Base-by-base conservation (phyloP, 2,329 filamentous ascomycete species). In the Coniochaeta prunicola region DNA sequence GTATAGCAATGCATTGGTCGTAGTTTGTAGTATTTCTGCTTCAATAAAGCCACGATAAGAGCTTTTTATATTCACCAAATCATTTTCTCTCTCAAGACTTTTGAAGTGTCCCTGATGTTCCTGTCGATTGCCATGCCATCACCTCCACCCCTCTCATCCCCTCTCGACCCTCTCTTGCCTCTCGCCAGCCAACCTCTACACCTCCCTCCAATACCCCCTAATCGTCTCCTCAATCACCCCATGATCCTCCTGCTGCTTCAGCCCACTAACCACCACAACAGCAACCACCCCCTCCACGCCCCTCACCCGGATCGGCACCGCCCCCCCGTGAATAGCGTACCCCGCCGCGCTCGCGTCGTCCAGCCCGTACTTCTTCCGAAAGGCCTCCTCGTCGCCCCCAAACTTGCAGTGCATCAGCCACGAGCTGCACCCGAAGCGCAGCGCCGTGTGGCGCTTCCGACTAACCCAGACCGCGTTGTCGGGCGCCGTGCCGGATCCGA, bases 301-400 rank as follows among this genome's bases (percentile, higher is more conserved):
- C 57, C 76, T 75, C 7, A 93, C 89, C 8, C 84, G 79, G 33
- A 93, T 81, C 0, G 90, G 90, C 62, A 90, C 84, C 0, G 80
- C 90, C 24, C 90, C 90, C 0, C 90, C 90, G 71, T 92, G 89
- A 62, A 92, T 89, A 1, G 89, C 89, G 75, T 89, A 93, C 33
- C 82, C 76, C 58, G 79, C 77, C 2, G 79, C 80, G 17, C 78
- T 77, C 56, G 79, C 80, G 19, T 31, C 73, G 6, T 81, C 79
- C 67, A 92, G 74, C 34, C 80, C 85, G 67, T 83, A 89, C 69
- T 88, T 88, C 33, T 78, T 77, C 42, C 80, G 79, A 71, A 93
- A 92, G 2, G 74, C 76, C 26, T 69, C 75, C 73, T 91, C 87
- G 62, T 91, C 80, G 12, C 83, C 83, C 1, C 67, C 69, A 63